Percentiles rank a stretch among this genome's conserved stretches.
Evolutionary conservation across 108 stramenopile genomes (phyloP).

Genomic region (Nannochloropsis gaditana): DNA sequence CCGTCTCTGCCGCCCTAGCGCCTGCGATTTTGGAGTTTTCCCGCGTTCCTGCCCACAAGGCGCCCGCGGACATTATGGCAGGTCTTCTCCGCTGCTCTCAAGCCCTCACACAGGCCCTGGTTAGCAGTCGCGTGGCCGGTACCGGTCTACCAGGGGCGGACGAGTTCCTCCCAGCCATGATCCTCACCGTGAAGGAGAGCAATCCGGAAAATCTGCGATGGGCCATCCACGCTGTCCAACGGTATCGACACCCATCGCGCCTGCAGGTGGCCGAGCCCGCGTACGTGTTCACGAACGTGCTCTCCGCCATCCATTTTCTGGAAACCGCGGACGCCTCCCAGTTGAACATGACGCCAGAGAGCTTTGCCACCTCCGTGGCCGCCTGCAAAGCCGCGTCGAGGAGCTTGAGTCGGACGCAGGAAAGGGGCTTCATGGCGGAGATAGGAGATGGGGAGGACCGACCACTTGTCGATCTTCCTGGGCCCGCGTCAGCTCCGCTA

Average conservation of each 20-base stretch:
- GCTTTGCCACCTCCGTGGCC: background rate
- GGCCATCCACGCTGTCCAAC: background rate
- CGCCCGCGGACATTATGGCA: slow-evolving; percentile 9
- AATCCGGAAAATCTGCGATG: background rate
- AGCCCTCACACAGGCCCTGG: background rate
- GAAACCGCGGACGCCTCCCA: background rate
- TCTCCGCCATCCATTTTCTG: slow-evolving; percentile 2
- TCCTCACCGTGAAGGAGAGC: background rate
- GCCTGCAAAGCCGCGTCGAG: background rate
- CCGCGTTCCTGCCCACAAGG: background rate
- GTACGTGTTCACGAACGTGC: slow-evolving; percentile 17
- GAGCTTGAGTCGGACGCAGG: no score
- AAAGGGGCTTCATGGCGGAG: no score
- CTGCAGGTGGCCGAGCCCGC: background rate
- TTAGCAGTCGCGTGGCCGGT: background rate
- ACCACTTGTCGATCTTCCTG: no score
- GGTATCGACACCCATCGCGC: background rate
- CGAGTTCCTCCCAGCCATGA: background rate
- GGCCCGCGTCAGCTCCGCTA: no score
- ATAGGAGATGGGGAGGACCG: no score
- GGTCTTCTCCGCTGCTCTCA: background rate
- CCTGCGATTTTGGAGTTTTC: background rate
- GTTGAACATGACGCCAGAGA: slow-evolving; percentile 19
- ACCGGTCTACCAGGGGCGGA: background rate
- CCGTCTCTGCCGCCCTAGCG: background rate